Percentiles rank a stretch among this genome's conserved stretches.
These are phyloP conservation scores for Sutorius eximius DNA, from an alignment of 1,284 basidiomycete species.

Conservation along the genomic window DNA sequence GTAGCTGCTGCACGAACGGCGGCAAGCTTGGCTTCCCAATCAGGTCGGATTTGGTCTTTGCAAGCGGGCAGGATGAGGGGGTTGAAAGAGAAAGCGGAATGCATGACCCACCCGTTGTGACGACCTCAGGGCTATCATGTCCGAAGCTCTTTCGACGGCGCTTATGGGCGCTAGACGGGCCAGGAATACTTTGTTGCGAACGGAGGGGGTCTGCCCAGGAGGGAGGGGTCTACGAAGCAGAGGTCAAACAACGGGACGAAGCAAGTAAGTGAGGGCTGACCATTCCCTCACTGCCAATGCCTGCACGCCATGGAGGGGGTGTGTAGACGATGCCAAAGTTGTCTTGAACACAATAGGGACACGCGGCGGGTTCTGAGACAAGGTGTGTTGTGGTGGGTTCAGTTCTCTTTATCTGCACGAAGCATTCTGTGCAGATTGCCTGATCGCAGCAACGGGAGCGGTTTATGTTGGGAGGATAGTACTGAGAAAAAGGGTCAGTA, in stretches of 20 bases:
- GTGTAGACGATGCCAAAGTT: conserved; percentile 95
- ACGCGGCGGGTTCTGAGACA: conserved; percentile 91
- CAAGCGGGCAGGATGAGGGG: conserved; percentile 7
- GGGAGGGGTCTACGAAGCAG: conserved; percentile 34
- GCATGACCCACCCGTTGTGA: conserved; percentile 70
- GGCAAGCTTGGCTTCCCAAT: conserved; percentile 93
- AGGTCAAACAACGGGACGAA: conserved; percentile 8
- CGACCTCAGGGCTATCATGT: conserved; percentile 80
- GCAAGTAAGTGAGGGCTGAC: conserved; percentile 40
- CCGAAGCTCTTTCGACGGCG: conserved; percentile 77
- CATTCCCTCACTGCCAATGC: conserved; percentile 67
- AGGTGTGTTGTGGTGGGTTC: conserved; percentile 93
- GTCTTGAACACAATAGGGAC: conserved; percentile 95
- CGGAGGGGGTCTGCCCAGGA: conserved; percentile 53
- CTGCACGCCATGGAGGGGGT: conserved; percentile 77
- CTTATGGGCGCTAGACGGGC: conserved; percentile 52
- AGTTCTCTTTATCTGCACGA: conserved; percentile 96
- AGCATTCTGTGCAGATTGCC: conserved; percentile 98
- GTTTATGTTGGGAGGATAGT: conserved; percentile 95
- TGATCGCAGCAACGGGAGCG: conserved; percentile 97
- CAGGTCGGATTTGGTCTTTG: conserved; percentile 88
- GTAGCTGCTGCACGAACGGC: conserved; percentile 86
- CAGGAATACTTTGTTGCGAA: conserved; percentile 39
- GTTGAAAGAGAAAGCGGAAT: conserved; percentile 2
- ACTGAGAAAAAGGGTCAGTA: conserved; percentile 49